Evolutionary conservation across 148 eudicot species (phyloP).

Genomic region (Pharnaceum exiguum): DNA sequence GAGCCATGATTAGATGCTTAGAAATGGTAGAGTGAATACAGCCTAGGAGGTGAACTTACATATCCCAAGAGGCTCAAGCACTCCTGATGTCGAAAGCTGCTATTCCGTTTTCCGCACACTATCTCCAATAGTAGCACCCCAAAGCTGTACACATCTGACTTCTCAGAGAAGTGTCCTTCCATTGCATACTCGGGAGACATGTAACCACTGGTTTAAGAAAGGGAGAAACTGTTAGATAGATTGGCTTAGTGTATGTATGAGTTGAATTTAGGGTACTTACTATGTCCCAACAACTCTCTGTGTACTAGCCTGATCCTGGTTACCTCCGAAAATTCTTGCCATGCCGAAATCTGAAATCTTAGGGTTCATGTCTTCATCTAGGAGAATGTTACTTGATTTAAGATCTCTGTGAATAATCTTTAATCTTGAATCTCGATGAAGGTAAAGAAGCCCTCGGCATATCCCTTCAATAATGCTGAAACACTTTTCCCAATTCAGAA

Average conservation of each 20-base stretch:
- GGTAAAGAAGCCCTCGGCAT: slow-evolving; percentile 40
- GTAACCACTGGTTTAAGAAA: slow-evolving; percentile 13
- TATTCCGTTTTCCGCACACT: slow-evolving; percentile 19
- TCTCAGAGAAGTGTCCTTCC: slow-evolving; percentile 28
- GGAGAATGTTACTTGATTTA: slow-evolving; percentile 37
- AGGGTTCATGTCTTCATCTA: slow-evolving; percentile 30
- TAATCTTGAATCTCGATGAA: slow-evolving; percentile 42
- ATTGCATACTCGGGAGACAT: slow-evolving; percentile 32
- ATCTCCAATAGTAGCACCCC: slow-evolving; percentile 30
- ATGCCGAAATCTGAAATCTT: slow-evolving; percentile 41
- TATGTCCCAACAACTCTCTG: slow-evolving; percentile 22
- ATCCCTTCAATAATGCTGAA: slow-evolving; percentile 24
- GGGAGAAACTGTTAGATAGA: too few relatives aligned
- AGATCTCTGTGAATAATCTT: slow-evolving; percentile 46
- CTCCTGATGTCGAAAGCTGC: slow-evolving; percentile 10
- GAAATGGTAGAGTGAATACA: neutral
- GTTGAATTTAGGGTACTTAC: slow-evolving; percentile 14
- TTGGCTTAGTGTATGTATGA: too few relatives aligned
- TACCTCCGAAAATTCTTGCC: slow-evolving; percentile 32
- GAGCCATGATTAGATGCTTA: neutral
- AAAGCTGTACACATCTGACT: slow-evolving; percentile 27
- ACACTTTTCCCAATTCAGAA: slow-evolving; percentile 43
- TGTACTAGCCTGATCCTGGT: slow-evolving; percentile 19
- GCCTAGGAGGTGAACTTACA: slow-evolving; percentile 14
- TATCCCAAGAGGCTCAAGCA: slow-evolving; percentile 22